These are phyloP conservation scores for Selaginella moellendorffii DNA, from an alignment of 75 land plant species.

Conservation along the genomic window DNA sequence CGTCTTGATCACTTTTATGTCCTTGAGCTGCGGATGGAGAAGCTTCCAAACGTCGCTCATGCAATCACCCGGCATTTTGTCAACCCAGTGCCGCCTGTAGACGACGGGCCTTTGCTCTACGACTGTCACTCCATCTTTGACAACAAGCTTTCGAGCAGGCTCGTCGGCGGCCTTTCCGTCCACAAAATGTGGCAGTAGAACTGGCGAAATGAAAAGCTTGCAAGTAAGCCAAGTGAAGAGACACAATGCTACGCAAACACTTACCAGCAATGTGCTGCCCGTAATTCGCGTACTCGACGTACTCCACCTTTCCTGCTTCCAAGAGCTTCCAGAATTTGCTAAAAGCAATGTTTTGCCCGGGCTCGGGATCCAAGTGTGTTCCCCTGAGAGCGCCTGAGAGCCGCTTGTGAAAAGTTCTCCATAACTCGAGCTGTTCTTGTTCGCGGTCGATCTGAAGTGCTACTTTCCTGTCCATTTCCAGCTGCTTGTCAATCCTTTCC, in stretches of 20 bases:
- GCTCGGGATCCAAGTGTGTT: constrained; percentile 77
- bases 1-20: constrained; percentile 61
- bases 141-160: neutral
- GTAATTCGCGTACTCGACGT: constrained; percentile 76
- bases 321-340: constrained; percentile 74
- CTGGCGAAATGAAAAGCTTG: neutral
- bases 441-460: constrained; percentile 69
- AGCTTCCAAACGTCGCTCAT: constrained; percentile 88
- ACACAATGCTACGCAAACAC: neutral
- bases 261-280: constrained; percentile 79
- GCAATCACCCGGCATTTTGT: constrained; percentile 79
- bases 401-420: constrained; percentile 45
- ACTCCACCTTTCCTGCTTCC: constrained; percentile 53
- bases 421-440: constrained; percentile 40
- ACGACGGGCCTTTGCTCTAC: constrained; percentile 34
- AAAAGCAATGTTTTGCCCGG: constrained; percentile 48
- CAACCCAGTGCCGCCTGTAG: constrained; percentile 66
- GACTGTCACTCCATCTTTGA: neutral
- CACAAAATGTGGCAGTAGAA: neutral
- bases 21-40: constrained; percentile 65
- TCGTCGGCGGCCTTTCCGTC: neutral
- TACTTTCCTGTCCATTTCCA: constrained; percentile 43
- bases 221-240: neutral
- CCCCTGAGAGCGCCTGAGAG: constrained; percentile 70
- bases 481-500: constrained; percentile 37